Evolutionary conservation across 2,329 filamentous ascomycete genomes (phyloP).

Genomic region (Aureobasidium uvarum): DNA sequence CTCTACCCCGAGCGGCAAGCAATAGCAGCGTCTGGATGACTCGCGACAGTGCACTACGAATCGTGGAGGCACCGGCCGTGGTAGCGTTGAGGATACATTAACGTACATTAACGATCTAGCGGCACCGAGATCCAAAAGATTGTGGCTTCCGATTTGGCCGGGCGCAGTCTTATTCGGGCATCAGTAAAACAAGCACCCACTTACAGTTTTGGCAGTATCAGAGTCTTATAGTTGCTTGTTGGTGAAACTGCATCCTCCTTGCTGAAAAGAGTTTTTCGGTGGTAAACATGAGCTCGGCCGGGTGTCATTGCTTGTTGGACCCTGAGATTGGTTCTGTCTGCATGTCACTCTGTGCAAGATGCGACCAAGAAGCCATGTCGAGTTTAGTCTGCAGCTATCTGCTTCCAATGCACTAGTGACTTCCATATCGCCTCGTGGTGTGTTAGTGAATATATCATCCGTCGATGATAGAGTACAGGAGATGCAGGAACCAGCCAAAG

Average conservation of each 20-base stretch:
- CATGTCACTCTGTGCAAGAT: neutral
- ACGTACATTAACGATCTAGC: constrained; percentile 5
- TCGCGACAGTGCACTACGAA: constrained; percentile 3
- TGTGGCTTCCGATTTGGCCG: neutral
- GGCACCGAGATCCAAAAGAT: constrained; percentile 3
- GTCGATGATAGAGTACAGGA: neutral
- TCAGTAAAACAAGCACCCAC: neutral
- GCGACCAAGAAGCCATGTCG: neutral
- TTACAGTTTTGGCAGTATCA: constrained; percentile 1
- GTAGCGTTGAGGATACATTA: constrained; percentile 10
- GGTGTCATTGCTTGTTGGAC: neutral
- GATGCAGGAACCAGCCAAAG: neutral
- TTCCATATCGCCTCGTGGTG: neutral
- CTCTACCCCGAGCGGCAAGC: neutral
- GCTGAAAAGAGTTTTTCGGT: neutral
- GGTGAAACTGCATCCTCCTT: constrained; percentile 7
- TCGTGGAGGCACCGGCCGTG: constrained; percentile 3
- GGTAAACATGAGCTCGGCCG: neutral
- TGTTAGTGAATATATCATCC: neutral
- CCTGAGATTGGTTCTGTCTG: neutral
- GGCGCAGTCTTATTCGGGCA: neutral
- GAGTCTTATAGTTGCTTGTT: constrained; percentile 8
- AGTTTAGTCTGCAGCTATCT: neutral
- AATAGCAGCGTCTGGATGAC: neutral
- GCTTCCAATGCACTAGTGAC: no score